Conservation (phyloP, 176 grass and related monocot species). For the Carex cristatella region DNA sequence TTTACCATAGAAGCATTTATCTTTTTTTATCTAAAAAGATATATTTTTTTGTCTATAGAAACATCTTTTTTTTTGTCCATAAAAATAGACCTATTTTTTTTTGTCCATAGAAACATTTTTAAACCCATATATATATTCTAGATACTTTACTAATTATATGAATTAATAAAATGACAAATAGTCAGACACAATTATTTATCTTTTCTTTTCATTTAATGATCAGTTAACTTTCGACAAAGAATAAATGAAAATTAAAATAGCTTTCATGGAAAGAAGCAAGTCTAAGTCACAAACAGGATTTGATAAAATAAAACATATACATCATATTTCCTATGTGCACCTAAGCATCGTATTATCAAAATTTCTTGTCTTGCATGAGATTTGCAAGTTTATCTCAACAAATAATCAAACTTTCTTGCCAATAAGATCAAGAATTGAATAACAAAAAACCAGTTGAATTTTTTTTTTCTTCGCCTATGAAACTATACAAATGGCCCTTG, state of each 20-base stretch:
- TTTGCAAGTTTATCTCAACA: neutral
- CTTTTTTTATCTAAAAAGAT: no score
- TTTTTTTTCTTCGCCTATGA: neutral
- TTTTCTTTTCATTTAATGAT: neutral
- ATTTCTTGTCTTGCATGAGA: neutral
- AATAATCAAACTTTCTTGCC: neutral
- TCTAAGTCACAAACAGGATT: neutral
- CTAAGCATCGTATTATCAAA: neutral
- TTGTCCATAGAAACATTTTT: no score
- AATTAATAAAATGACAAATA: neutral
- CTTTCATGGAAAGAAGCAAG: neutral
- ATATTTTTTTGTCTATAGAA: no score
- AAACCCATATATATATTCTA: no score
- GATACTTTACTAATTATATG: no score
- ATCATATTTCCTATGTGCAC: neutral
- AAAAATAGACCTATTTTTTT: no score
- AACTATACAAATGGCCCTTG: neutral
- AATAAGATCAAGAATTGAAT: no score
- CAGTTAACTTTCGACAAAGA: neutral
- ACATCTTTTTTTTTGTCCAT: no score
- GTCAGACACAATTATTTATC: neutral
- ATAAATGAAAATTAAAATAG: neutral
- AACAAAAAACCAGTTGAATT: neutral
- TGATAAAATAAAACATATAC: neutral
- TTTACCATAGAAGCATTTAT: no score